These are phyloP conservation scores for Penicillium macrosclerotiorum DNA, from an alignment of 495 filamentous ascomycete species.

Conservation along the genomic window DNA sequence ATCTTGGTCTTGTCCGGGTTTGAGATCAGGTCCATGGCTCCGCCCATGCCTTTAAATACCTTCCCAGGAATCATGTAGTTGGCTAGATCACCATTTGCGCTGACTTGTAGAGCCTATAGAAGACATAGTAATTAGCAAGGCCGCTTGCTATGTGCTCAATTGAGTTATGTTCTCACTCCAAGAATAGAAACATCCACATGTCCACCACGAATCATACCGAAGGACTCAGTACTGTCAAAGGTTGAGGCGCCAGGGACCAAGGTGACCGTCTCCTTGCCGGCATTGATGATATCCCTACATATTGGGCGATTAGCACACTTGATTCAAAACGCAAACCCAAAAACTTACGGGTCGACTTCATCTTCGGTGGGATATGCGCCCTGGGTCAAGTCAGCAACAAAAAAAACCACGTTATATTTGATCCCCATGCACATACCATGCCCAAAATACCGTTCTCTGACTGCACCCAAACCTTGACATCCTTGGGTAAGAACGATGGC, in stretches of 20 bases:
- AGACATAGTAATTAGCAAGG: neutral
- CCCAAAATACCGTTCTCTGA: constrained; percentile 91
- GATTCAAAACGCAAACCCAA: neutral
- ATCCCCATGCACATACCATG: constrained; percentile 39
- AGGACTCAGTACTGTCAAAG: constrained; percentile 85
- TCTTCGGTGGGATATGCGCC: constrained; percentile 80
- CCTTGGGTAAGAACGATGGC: constrained; percentile 73
- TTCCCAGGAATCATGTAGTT: constrained; percentile 94
- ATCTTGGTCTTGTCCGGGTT: constrained; percentile 86
- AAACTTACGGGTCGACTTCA: constrained; percentile 64
- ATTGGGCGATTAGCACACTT: neutral
- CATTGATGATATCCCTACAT: constrained; percentile 77
- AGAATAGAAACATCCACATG: constrained; percentile 87
- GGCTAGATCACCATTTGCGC: constrained; percentile 76
- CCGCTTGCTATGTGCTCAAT: neutral
- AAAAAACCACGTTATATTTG: neutral
- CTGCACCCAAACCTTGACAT: constrained; percentile 81
- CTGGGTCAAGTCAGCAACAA: constrained; percentile 32
- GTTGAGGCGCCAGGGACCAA: constrained; percentile 74
- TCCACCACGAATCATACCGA: constrained; percentile 89
- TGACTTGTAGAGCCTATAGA: constrained; percentile 77
- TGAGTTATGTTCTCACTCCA: constrained; percentile 43
- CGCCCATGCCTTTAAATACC: constrained; percentile 87
- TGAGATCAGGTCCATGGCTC: constrained; percentile 91
- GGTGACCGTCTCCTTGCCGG: constrained; percentile 92